Percentiles rank a stretch among this genome's conserved stretches.
Evolutionary conservation across 2,329 filamentous ascomycete species (phyloP).

Genomic region (Seiridium unicorne): DNA sequence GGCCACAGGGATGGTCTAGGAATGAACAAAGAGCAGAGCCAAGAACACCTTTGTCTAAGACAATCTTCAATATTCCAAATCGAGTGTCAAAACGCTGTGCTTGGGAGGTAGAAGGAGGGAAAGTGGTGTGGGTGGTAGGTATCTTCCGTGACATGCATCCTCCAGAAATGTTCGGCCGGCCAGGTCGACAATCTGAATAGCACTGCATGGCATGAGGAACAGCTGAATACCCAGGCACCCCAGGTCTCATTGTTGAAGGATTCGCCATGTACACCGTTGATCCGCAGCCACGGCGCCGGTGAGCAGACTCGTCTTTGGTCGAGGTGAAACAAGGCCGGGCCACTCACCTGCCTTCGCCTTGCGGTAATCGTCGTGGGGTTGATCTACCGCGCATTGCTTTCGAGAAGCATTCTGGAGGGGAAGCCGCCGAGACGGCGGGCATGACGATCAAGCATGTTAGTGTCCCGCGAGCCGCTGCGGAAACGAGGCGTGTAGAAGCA

Average conservation of each 20-base stretch:
- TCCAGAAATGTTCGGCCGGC: no score
- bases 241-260: no score
- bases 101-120: neutral
- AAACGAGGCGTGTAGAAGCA: neutral
- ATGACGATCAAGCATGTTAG: neutral
- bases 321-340: no score
- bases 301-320: no score
- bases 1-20: neutral
- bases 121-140: neutral
- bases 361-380: neutral
- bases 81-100: neutral
- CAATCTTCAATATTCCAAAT: neutral
- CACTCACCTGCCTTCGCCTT: no score
- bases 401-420: neutral
- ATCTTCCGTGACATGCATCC: neutral
- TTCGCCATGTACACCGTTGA: no score
- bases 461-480: neutral
- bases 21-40: neutral
- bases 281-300: no score
- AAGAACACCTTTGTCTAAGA: neutral
- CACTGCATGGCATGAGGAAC: no score
- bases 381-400: neutral
- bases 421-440: neutral
- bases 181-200: no score
- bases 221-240: no score